A percentile compares a stretch with the other conserved stretches of the same genome.
These are phyloP conservation scores for Colletotrichum sp. DNA, from an alignment of 2,329 filamentous ascomycete species.

Conservation along the genomic window DNA sequence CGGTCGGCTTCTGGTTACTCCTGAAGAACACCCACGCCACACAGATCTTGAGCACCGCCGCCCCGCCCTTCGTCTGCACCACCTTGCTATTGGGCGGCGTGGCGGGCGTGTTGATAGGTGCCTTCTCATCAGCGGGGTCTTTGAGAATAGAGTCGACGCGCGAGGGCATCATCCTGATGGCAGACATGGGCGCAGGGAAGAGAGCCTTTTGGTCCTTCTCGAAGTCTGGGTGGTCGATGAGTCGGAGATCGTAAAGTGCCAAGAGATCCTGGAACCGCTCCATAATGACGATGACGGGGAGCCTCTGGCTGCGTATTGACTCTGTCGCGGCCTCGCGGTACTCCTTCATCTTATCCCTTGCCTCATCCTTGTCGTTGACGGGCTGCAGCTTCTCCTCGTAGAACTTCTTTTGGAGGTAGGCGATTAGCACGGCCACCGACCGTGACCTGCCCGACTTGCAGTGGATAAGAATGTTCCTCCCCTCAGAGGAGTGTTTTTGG, in stretches of 20 bases:
- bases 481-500: neutral
- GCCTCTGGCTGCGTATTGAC: neutral
- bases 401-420: neutral
- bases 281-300: conserved; percentile 4
- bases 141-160: neutral
- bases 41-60: conserved; percentile 8
- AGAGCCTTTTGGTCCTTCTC: neutral
- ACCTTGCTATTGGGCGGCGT: neutral
- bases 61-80: neutral
- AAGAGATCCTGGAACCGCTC: conserved; percentile 5
- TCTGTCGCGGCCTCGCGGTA: neutral
- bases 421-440: conserved; percentile 1
- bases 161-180: neutral
- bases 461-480: neutral
- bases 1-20: neutral
- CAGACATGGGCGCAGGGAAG: neutral
- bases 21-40: conserved; percentile 5
- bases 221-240: neutral
- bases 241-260: neutral
- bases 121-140: neutral
- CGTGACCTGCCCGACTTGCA: conserved; percentile 2
- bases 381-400: neutral
- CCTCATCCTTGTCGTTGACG: neutral
- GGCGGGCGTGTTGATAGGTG: neutral
- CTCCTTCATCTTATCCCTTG: neutral